Base-by-base conservation (phyloP, 2,329 filamentous ascomycete species). In the Albifimbria verrucaria region DNA sequence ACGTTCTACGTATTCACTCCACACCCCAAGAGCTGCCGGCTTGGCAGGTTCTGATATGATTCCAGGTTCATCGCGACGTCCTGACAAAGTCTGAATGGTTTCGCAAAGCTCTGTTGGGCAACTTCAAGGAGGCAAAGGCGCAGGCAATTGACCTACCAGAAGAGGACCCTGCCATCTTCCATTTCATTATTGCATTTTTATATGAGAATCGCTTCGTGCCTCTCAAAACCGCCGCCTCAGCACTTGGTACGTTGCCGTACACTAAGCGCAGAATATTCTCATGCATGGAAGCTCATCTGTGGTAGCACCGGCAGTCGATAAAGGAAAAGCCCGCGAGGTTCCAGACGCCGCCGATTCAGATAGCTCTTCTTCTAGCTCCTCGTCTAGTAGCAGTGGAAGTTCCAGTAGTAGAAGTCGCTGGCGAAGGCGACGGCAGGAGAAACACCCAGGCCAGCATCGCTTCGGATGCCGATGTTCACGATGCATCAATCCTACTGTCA, bases 111-210 rank as follows among this genome's bases (percentile, higher is more conserved):
- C 67, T 81, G 7, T 73, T 73, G 54, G 77, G 77, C 32, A 65
- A 68, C 23, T 81, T 79, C 57, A 69, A 60, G 49, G 78, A 81
- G 59, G 71, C 75, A 2, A 68, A 66, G 20, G 68, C 72, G 17
- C 75, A 79, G 55, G 69, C 71, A 15, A 72, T 81, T 49, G 69
- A 77, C 58, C 64, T 81, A 2, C 77, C 76, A 0, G 77, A 80
- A 53, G 78, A 81, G 54, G 71, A 79, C 56, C 76, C 78, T 3
- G 71, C 72, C 51, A 72, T 78, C 46, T 81, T 81, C 55, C 75
- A 78, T 53, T 78, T 79, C 55, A 62, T 81, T 42, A 65, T 81
- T 32, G 75, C 76, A n/a, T 80, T 73, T 49, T 63, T 80, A 12
- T 80, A 79, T 57, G 77, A 80, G 57, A 72, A 69, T 20, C 72